Conservation (phyloP, 179 eudicot genomes). For the Beta corolliflora region DNA sequence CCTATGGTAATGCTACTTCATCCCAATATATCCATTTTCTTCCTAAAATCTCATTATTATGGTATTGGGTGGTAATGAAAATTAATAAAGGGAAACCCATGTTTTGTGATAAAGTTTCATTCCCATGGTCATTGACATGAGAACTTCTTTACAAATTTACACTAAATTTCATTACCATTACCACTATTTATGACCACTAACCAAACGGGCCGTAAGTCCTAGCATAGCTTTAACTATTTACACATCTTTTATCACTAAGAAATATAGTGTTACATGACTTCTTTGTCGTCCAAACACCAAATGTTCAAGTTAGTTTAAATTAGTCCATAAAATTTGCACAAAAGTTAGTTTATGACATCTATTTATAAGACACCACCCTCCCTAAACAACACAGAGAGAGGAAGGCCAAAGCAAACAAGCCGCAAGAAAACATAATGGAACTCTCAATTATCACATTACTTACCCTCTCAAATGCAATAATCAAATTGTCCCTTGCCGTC, state of each 20-base stretch:
- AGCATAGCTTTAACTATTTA: not conserved
- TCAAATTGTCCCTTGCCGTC: slow-evolving; percentile 93
- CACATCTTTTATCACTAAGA: not conserved
- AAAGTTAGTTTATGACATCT: not conserved
- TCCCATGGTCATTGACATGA: no score
- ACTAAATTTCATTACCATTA: no score
- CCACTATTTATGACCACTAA: no score
- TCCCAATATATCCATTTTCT: no score
- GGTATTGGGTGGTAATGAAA: no score
- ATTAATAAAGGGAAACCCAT: no score
- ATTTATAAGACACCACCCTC: not conserved
- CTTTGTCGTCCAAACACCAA: not conserved
- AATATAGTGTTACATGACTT: not conserved
- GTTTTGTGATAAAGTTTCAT: no score
- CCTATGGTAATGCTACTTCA: no score
- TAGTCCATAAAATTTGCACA: not conserved
- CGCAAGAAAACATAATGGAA: not conserved
- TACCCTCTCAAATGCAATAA: slow-evolving; percentile 96
- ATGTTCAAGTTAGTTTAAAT: not conserved
- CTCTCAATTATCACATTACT: not conserved
- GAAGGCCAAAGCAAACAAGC: not conserved
- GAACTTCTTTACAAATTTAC: no score
- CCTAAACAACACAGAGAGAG: not conserved
- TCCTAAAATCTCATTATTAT: no score
- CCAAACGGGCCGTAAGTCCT: not conserved